Base-by-base conservation (phyloP, 1,284 basidiomycete species). In the Microbotryum violaceum region DNA sequence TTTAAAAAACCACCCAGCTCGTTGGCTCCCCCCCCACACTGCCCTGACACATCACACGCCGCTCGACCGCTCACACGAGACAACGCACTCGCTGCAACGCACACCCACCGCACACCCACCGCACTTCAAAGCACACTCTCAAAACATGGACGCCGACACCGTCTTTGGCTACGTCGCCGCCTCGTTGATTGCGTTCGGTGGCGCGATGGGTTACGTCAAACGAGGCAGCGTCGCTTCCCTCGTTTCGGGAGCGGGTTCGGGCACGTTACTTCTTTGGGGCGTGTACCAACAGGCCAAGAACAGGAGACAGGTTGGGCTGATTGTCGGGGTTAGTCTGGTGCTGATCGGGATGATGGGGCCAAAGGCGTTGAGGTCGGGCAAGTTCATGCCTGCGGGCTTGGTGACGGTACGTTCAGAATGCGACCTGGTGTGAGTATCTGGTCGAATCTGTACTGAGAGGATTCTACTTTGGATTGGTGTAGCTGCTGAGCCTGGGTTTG, bases 311-410 rank as follows among this genome's bases (percentile, higher is more conserved):
- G 58, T 57, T 6, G 16, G 20, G 3, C 9, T 66, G 7, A 20
- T 66, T 5, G 51, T 61, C 21, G 58, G 62, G n/a, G 66, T 67
- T 37, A 14, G 46, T 1, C 48, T 48, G 0, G 2, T 65, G 5
- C 50, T 67, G 16, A 2, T 57, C 18, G 12, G 65, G 1, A 47
- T 62, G 29, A 67, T 67, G 66, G 63, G 63, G 9, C 18, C 20
- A 6, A 52, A 59, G 42, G 62, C 63, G 53, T 3, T 58, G 5
- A 58, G 46, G 7, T 20, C 37, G 1, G 44, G 55, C 14, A 61
- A 60, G 55, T 55, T 68, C 52, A 68, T 68, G 66, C 66, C 66
- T 0, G 58, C 66, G 2, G 66, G 66, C 1, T 42, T 68, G 8
- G 66, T 68, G 10, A 54, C 55, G 2, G 65, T 64, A 29, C 21